Base-by-base conservation (phyloP, 2,329 filamentous ascomycete species). In the Lasiodiplodia hormozganensis region DNA sequence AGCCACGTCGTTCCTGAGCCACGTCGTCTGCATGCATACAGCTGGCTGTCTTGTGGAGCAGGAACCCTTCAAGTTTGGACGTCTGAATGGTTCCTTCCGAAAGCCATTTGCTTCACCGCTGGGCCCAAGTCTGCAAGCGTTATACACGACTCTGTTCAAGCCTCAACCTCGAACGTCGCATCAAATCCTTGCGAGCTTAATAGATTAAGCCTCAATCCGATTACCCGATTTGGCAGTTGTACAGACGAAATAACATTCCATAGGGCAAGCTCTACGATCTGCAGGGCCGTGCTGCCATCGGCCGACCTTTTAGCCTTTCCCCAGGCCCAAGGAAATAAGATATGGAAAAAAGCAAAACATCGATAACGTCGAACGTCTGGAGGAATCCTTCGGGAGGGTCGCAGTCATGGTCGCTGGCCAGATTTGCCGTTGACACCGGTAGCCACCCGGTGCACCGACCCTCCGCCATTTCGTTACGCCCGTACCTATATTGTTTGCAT, bases 21-120 rank as follows among this genome's bases (percentile, higher is more conserved):
- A 34, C 31, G 31, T 34, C 31, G 31, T 34, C 31, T 34, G 31
- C 31, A 34, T 34, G 36, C 34, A 40, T 36, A 11, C n/a, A 40
- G 12, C 8, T 62, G 14, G 57, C 57, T 62, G 25, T 49, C 12
- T 31, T 40, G 23, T 21, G 38, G 14, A 60, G 21, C 16, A 18
- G 4, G 14, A 25, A 2, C 7, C 3, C 12, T 16, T 2, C 23
- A 49, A 62, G 21, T 47, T 62, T 14, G 43, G 16, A 64, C 47
- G 47, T 64, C 57, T 60, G 57, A 47, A 60, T 4, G 36, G 57
- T 14, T 64, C 43, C 43, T 64, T 52, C 60, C 60, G 60, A n/a
- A 34, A 34, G 31, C 31, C 31, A 34, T 34, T 8, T 34, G 31
- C 31, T 8, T 8, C 31, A 34, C 31, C 31, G 31, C 31, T 10